Evolutionary conservation across 495 filamentous ascomycete species (phyloP).

Genomic region (Penicillium lividum): DNA sequence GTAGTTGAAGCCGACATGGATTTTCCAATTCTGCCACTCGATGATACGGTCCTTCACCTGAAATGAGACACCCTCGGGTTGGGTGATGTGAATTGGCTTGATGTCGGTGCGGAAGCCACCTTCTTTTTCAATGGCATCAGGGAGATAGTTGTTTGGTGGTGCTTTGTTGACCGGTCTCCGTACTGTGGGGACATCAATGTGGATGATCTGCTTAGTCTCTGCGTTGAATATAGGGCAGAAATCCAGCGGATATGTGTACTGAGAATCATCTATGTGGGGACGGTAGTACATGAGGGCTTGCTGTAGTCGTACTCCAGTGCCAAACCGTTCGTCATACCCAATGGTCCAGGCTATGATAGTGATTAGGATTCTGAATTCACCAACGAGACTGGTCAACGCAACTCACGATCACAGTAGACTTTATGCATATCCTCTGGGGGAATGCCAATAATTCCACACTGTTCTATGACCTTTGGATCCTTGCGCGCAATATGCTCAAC

Average conservation of each 20-base stretch:
- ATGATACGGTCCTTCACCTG: slow-evolving; percentile 74
- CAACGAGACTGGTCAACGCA: neutral
- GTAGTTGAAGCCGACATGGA: slow-evolving; percentile 80
- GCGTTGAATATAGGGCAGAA: slow-evolving; percentile 93
- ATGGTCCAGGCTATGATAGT: slow-evolving; percentile 79
- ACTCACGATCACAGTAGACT: slow-evolving; percentile 85
- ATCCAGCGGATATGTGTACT: slow-evolving; percentile 90
- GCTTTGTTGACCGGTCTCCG: slow-evolving; percentile 76
- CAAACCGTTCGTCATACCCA: slow-evolving; percentile 90
- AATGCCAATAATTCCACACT: slow-evolving; percentile 87
- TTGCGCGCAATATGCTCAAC: slow-evolving; percentile 81
- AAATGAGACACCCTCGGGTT: slow-evolving; percentile 94
- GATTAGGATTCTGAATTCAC: neutral
- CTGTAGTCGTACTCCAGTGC: slow-evolving; percentile 76
- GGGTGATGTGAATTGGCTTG: slow-evolving; percentile 94
- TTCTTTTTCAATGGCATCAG: slow-evolving; percentile 67
- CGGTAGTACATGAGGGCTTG: slow-evolving; percentile 97
- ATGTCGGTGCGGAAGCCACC: slow-evolving; percentile 78
- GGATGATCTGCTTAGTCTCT: slow-evolving; percentile 78
- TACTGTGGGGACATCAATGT: slow-evolving; percentile 84
- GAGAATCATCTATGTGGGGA: slow-evolving; percentile 79
- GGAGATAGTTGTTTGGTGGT: slow-evolving; percentile 77
- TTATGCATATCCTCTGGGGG: slow-evolving; percentile 84
- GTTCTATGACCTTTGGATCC: slow-evolving; percentile 89
- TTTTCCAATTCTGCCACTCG: slow-evolving; percentile 93